Percentiles rank a stretch among this genome's conserved stretches.
These are phyloP conservation scores for Clitoria ternatea DNA, from an alignment of 306 rosid species.

Conservation along the genomic window DNA sequence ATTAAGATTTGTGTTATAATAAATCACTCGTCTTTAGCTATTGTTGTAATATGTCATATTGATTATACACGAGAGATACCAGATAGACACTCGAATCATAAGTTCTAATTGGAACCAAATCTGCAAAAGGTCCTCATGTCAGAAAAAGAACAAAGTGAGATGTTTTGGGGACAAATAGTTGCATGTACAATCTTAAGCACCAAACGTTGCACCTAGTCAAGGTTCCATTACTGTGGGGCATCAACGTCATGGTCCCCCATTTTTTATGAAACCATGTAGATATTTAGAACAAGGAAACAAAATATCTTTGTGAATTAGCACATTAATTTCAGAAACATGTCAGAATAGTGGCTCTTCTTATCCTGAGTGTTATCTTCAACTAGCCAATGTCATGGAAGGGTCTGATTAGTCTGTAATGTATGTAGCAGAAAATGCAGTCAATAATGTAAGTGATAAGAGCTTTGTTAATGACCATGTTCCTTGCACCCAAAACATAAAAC, in stretches of 20 bases:
- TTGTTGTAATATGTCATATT: too few relatives aligned
- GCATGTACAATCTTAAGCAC: neutral
- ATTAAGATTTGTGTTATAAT: too few relatives aligned
- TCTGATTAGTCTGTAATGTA: neutral
- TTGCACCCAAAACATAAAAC: neutral
- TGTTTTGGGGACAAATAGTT: slow-evolving; percentile 19
- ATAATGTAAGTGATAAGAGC: neutral
- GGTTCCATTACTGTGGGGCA: slow-evolving; percentile 36
- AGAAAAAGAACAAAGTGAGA: neutral
- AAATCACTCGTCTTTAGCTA: too few relatives aligned
- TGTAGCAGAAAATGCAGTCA: neutral
- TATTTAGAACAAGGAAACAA: slow-evolving; percentile 3
- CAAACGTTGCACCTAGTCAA: slow-evolving; percentile 27
- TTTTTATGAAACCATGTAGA: slow-evolving; percentile 21
- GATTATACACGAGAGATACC: too few relatives aligned
- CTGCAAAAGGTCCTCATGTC: neutral
- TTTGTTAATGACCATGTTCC: slow-evolving; percentile 5
- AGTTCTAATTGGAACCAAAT: neutral
- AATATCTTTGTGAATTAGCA: neutral
- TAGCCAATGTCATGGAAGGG: slow-evolving; percentile 12
- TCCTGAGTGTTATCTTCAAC: slow-evolving; percentile 24
- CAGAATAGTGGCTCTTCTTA: slow-evolving; percentile 17
- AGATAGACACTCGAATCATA: too few relatives aligned
- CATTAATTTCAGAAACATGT: neutral
- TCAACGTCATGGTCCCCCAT: slow-evolving; percentile 7